Conservation (phyloP, 2,329 filamentous ascomycete species). For the Ascomycota sp. region DNA sequence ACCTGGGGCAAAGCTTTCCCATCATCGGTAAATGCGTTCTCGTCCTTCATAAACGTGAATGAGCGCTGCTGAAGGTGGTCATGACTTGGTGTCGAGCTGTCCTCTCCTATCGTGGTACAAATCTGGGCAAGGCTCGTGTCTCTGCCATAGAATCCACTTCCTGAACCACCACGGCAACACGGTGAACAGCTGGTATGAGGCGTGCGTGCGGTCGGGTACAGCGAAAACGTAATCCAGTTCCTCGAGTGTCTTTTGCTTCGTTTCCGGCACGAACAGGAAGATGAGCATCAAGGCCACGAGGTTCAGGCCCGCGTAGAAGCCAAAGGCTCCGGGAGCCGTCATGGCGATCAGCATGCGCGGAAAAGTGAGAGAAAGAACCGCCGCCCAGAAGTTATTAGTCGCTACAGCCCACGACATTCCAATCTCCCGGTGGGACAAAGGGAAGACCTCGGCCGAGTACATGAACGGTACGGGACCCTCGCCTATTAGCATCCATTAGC, state of each 20-base stretch:
- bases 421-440: constrained; percentile 15
- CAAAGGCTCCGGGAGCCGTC: constrained; percentile 13
- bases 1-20: no score
- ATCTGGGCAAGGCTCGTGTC: constrained; percentile 2
- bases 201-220: constrained; percentile 18
- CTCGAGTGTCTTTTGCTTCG: constrained; percentile 26
- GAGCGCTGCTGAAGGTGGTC: background rate
- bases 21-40: background rate
- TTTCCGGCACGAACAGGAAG: constrained; percentile 26
- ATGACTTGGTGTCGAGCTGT: background rate
- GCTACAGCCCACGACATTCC: constrained; percentile 17
- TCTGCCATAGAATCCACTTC: constrained; percentile 1
- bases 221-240: constrained; percentile 27
- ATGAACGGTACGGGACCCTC: constrained; percentile 16
- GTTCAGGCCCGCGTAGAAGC: constrained; percentile 25
- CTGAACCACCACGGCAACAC: constrained; percentile 1
- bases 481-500: constrained; percentile 3
- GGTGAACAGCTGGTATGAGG: constrained; percentile 13
- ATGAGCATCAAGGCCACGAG: constrained; percentile 22
- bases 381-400: constrained; percentile 11
- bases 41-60: background rate
- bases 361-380: constrained; percentile 9
- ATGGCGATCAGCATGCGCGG: constrained; percentile 12
- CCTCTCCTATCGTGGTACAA: constrained; percentile 1
- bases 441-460: constrained; percentile 17